Evolutionary conservation across 2,329 filamentous ascomycete genomes (phyloP).

Genomic region (Laburnicola sp.): DNA sequence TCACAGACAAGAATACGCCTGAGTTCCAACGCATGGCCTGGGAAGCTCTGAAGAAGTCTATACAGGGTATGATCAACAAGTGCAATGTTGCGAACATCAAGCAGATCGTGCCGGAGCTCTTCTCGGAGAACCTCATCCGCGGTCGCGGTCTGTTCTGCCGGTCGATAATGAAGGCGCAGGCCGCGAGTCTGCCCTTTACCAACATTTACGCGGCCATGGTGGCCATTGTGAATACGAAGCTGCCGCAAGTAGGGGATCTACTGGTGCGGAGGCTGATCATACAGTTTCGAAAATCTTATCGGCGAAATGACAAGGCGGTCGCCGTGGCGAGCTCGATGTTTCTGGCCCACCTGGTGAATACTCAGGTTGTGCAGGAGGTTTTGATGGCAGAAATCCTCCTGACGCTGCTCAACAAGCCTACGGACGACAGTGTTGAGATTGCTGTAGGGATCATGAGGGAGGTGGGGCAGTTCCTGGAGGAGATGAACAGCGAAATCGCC

Average conservation of each 20-base stretch:
- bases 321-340: constrained; percentile 93
- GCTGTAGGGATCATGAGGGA: no score
- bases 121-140: constrained; percentile 89
- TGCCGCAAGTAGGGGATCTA: constrained; percentile 91
- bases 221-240: constrained; percentile 95
- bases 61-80: constrained; percentile 99
- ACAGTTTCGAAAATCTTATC: constrained; percentile 94
- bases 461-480: no score
- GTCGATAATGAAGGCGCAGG: constrained; percentile 98
- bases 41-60: constrained; percentile 98
- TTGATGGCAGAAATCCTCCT: constrained; percentile 84
- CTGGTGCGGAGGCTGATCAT: constrained; percentile 82
- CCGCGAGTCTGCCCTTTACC: constrained; percentile 91
- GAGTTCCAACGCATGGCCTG: constrained; percentile 99
- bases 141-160: constrained; percentile 91
- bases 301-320: constrained; percentile 94
- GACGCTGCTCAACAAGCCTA: no score
- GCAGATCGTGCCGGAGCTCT: constrained; percentile 92
- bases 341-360: constrained; percentile 91
- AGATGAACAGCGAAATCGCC: no score
- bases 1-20: constrained; percentile 93
- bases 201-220: constrained; percentile 95
- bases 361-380: constrained; percentile 94
- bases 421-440: no score
- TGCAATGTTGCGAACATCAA: constrained; percentile 99